Conservation (phyloP, 306 rosid species). For the Prunus kanzakura region DNA sequence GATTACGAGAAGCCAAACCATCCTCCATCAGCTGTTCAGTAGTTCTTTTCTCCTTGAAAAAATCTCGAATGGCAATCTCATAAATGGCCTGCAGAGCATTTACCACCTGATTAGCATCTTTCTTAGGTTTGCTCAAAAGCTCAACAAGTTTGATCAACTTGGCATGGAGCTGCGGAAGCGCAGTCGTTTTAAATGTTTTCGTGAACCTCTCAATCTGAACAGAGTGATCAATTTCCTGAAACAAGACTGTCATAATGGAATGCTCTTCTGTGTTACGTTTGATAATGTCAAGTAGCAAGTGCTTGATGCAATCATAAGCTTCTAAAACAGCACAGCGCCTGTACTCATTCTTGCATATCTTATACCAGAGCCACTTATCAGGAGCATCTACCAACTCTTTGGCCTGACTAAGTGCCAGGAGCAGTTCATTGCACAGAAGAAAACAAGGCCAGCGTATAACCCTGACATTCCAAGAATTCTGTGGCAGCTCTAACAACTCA, state of each 20-base stretch:
- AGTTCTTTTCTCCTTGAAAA: constrained; percentile 71
- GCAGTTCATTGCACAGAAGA: constrained; percentile 90
- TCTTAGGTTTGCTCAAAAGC: constrained; percentile 57
- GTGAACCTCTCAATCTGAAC: constrained; percentile 74
- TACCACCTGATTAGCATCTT: constrained; percentile 62
- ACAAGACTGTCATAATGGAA: constrained; percentile 74
- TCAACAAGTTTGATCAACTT: constrained; percentile 77
- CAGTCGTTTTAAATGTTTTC: constrained; percentile 67
- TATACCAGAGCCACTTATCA: constrained; percentile 74
- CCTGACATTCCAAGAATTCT: constrained; percentile 82
- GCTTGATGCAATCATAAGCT: constrained; percentile 75
- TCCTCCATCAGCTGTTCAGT: constrained; percentile 65
- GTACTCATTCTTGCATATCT: constrained; percentile 86
- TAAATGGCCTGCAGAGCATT: constrained; percentile 88
- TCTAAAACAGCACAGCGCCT: constrained; percentile 90
- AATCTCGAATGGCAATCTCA: constrained; percentile 74
- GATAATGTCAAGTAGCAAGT: constrained; percentile 64
- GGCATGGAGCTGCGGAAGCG: constrained; percentile 70
- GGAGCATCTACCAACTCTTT: constrained; percentile 76
- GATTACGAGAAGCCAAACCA: constrained; percentile 71
- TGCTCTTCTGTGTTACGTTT: constrained; percentile 70
- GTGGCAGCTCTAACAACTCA: constrained; percentile 87
- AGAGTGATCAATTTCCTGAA: constrained; percentile 89
- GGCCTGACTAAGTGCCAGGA: constrained; percentile 94
- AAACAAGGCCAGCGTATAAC: constrained; percentile 97